phyloP scores from a whole-genome alignment of 148 eudicot species.

The Drosera capensis region DNA sequence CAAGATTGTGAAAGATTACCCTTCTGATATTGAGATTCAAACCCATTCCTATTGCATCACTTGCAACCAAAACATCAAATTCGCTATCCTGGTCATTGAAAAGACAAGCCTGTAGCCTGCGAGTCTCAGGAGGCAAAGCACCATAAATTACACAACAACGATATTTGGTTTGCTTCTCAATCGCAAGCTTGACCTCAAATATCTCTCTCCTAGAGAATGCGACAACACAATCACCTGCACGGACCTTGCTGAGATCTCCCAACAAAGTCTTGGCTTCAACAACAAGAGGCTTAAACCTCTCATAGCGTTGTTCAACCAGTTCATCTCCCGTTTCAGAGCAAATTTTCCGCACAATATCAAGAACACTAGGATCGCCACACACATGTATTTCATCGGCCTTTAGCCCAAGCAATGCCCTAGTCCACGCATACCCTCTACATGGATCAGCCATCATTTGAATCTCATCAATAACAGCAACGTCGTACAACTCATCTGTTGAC shows the following conservation, averaged over 20 bases:
- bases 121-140: constrained; percentile 96
- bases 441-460: constrained; percentile 93
- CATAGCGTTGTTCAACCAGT: constrained; percentile 62
- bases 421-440: constrained; percentile 86
- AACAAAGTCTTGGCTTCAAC: constrained; percentile 91
- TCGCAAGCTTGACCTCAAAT: constrained; percentile 85
- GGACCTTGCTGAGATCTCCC: constrained; percentile 69
- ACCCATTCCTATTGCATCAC: constrained; percentile 99
- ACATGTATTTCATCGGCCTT: constrained; percentile 94
- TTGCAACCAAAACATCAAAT: constrained; percentile 84
- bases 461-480: constrained; percentile 92
- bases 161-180: constrained; percentile 78
- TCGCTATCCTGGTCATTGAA: constrained; percentile 76
- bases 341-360: constrained; percentile 59
- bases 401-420: constrained; percentile 85
- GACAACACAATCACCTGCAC: constrained; percentile 91
- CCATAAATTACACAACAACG: constrained; percentile 96
- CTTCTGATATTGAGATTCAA: constrained; percentile 85
- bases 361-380: constrained; percentile 96
- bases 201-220: constrained; percentile 97
- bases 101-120: constrained; percentile 76
- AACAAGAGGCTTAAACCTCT: constrained; percentile 81
- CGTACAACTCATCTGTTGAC: constrained; percentile 67
- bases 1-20: constrained; percentile 56
- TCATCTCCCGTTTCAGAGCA: constrained; percentile 87